Evolutionary conservation across 2,329 filamentous ascomycete species (phyloP).

Genomic region (Cladosporium cucumerinum): DNA sequence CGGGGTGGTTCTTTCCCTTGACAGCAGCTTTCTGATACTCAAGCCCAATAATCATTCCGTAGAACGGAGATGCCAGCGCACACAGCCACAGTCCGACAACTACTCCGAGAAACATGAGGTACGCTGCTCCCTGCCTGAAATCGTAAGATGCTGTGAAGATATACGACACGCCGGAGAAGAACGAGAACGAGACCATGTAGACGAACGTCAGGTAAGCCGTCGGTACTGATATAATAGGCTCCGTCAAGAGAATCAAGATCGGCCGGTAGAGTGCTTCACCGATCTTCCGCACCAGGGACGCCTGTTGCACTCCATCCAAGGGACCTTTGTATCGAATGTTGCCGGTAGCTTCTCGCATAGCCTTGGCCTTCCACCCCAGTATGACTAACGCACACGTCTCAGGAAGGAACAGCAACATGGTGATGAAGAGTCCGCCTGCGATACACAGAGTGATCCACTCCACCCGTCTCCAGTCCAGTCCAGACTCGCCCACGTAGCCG

Average conservation of each 20-base stretch:
- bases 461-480: constrained; percentile 36
- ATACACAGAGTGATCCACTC: constrained; percentile 41
- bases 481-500: constrained; percentile 20
- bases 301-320: background rate
- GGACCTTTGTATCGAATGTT: constrained; percentile 23
- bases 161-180: background rate
- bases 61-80: constrained; percentile 32
- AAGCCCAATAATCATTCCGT: constrained; percentile 21
- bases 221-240: constrained; percentile 47
- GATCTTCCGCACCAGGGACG: background rate
- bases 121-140: constrained; percentile 42
- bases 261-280: constrained; percentile 18
- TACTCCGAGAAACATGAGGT: constrained; percentile 46
- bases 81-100: constrained; percentile 38
- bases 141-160: constrained; percentile 35
- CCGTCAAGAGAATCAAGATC: constrained; percentile 26
- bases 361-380: constrained; percentile 37
- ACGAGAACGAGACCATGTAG: constrained; percentile 42
- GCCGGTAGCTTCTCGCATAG: constrained; percentile 30
- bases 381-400: constrained; percentile 49
- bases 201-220: constrained; percentile 52
- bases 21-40: background rate
- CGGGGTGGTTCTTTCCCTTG: background rate
- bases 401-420: constrained; percentile 44
- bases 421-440: constrained; percentile 28